A percentile compares a stretch with the other conserved stretches of the same genome.
phyloP scores from a whole-genome alignment of 495 filamentous ascomycete genomes.

The Hypoxylon subgilvum region DNA sequence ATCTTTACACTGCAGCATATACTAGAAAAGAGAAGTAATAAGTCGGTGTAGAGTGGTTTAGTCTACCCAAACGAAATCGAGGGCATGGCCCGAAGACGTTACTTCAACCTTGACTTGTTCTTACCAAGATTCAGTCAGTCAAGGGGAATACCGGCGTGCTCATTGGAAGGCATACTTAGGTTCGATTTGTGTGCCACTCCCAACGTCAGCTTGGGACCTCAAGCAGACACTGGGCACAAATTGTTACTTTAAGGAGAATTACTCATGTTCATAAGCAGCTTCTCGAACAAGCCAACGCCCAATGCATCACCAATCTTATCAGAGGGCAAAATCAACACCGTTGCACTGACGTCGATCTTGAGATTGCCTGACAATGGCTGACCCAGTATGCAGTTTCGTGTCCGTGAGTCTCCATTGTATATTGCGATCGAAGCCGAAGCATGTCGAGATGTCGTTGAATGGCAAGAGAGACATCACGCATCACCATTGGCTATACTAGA shows the following conservation, averaged over 20 bases:
- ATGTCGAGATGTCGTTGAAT: no score
- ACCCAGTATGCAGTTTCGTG: no score
- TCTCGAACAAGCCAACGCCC: no score
- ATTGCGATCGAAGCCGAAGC: no score
- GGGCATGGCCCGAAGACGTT: slow-evolving; percentile 1
- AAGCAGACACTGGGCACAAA: no score
- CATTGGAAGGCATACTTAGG: slow-evolving; percentile 14
- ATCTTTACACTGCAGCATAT: slow-evolving; percentile 29
- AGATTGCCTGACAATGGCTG: no score
- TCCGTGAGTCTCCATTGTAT: no score
- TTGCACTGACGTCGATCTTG: not conserved
- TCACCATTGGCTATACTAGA: not conserved
- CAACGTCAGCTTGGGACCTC: not conserved
- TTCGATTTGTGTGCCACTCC: slow-evolving; percentile 2
- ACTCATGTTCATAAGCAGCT: no score
- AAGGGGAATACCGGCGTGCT: slow-evolving; percentile 16
- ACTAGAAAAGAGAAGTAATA: slow-evolving; percentile 25
- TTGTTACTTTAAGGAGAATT: no score
- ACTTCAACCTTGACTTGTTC: not conserved
- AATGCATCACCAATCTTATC: no score
- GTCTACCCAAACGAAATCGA: slow-evolving; percentile 12
- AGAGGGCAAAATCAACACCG: no score
- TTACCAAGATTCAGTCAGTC: not conserved
- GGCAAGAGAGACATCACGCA: no score
- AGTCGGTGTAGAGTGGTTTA: slow-evolving; percentile 27